Percentiles rank a stretch among this genome's conserved stretches.
Conservation (phyloP, 192 early-diverging fungal species). For the Backusella macrospora region DNA sequence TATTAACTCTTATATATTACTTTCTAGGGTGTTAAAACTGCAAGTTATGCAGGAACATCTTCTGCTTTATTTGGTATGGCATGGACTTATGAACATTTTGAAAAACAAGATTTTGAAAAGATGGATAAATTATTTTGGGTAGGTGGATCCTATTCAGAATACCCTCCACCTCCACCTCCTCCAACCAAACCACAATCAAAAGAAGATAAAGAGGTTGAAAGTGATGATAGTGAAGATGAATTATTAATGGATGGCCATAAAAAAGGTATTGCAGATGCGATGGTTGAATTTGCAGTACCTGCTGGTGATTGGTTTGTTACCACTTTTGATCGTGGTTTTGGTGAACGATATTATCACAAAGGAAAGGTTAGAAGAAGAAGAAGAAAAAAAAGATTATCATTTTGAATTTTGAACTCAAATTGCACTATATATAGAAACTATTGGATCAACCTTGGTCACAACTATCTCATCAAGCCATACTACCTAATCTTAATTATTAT, state of each 20-base stretch:
- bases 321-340: conserved; percentile 58
- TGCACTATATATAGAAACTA: conserved; percentile 32
- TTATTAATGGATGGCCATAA: conserved; percentile 11
- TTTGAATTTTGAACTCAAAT: not conserved
- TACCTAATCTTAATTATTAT: conserved; percentile 38
- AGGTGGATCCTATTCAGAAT: conserved; percentile 22
- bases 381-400: too few relatives aligned
- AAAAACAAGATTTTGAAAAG: conserved; percentile 45
- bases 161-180: not conserved
- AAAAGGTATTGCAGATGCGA: conserved; percentile 46
- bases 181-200: not conserved
- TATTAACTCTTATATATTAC: not conserved
- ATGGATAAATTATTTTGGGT: conserved; percentile 61
- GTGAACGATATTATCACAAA: conserved; percentile 44
- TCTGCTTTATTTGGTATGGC: conserved; percentile 65
- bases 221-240: conserved; percentile 20
- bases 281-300: conserved; percentile 42
- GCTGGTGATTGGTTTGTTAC: conserved; percentile 51
- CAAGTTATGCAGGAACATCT: conserved; percentile 45
- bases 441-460: conserved; percentile 48
- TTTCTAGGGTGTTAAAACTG: conserved; percentile 53
- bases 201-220: not conserved
- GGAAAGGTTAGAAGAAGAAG: conserved; percentile 47
- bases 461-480: conserved; percentile 54
- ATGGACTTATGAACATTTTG: conserved; percentile 66